These are phyloP conservation scores for Fusarium sp. DNA, from an alignment of 2,329 filamentous ascomycete genomes.

Conservation along the genomic window DNA sequence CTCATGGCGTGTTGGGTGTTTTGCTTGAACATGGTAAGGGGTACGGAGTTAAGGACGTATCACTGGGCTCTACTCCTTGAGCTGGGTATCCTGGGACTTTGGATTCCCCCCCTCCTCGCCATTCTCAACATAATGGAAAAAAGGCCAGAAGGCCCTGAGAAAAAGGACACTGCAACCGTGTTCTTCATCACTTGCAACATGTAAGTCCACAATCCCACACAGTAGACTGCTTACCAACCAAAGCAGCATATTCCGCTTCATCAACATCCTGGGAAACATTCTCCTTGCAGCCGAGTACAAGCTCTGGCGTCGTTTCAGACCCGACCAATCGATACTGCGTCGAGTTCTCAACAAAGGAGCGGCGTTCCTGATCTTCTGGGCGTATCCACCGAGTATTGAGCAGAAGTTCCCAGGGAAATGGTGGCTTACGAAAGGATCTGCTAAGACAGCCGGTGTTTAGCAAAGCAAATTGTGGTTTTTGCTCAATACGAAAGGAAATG, in stretches of 20 bases:
- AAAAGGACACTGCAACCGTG: slow-evolving; percentile 50
- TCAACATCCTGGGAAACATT: slow-evolving; percentile 57
- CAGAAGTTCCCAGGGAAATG: slow-evolving; percentile 54
- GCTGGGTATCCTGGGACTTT: slow-evolving; percentile 41
- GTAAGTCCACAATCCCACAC: slow-evolving; percentile 46
- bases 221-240: slow-evolving; percentile 4
- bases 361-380: slow-evolving; percentile 57
- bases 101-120: slow-evolving; percentile 46
- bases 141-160: slow-evolving; percentile 10
- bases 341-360: slow-evolving; percentile 49
- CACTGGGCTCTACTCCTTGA: slow-evolving; percentile 57
- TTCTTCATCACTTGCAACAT: slow-evolving; percentile 56
- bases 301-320: slow-evolving; percentile 54
- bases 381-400: slow-evolving; percentile 57
- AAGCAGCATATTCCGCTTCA: slow-evolving; percentile 54
- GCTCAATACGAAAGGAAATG: neutral
- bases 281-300: slow-evolving; percentile 56
- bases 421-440: slow-evolving; percentile 39
- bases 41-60: slow-evolving; percentile 56
- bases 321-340: slow-evolving; percentile 45
- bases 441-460: slow-evolving; percentile 6
- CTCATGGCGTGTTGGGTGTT: slow-evolving; percentile 55
- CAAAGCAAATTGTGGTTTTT: neutral
- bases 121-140: slow-evolving; percentile 42
- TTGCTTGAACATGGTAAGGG: slow-evolving; percentile 53